Evolutionary conservation across 2,329 filamentous ascomycete species (phyloP), one percentile per base, ranked within the genome.

Genomic region (Cyphellophora attinorum): DNA sequence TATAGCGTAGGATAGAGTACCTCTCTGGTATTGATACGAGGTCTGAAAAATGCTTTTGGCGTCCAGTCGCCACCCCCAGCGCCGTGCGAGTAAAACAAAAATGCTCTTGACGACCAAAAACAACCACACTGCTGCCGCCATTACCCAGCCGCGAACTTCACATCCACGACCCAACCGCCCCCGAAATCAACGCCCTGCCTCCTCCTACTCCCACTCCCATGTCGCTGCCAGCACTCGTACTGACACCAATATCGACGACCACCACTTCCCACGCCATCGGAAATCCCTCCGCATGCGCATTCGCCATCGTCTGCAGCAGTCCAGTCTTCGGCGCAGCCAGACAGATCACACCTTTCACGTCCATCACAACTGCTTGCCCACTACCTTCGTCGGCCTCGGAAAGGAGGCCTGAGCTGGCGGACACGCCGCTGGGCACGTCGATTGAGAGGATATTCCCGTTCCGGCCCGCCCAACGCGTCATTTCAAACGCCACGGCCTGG

Each of bases 401-500:
- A 19, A 69, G 57, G 44, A 74, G 68, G 13, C 72, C 72, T 45
- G 45, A 61, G 31, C 33, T 35, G 17, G 35, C 36, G 23, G 30
- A 42, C 12, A 45, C 76, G 4, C 91, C 91, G 0, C 84, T 89
- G 1, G 91, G 91, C 5, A 93, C 76, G 54, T 94, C 89, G n/a
- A 98, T 75, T 0, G 86, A 83, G 13, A 98, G 64, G 3, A 91
- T 80, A 38, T 80, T 78, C 6, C 37, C 41, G 13, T 29, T 41
- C 44, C 86, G 80, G 54, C 95, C 96, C 3, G 85, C 81, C 86
- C 88, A 96, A 43, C 86, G 81, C 51, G 95, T 91, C 52, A 95
- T 74, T 52, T 93, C 82, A 51, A 93, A 88, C 0, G 85, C 84
- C 0, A 81, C 81, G 3, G 80, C 78, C 54, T 93, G 85, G 46